Evolutionary conservation across 345 rosid genomes (phyloP).

Genomic region (Ricinus communis): DNA sequence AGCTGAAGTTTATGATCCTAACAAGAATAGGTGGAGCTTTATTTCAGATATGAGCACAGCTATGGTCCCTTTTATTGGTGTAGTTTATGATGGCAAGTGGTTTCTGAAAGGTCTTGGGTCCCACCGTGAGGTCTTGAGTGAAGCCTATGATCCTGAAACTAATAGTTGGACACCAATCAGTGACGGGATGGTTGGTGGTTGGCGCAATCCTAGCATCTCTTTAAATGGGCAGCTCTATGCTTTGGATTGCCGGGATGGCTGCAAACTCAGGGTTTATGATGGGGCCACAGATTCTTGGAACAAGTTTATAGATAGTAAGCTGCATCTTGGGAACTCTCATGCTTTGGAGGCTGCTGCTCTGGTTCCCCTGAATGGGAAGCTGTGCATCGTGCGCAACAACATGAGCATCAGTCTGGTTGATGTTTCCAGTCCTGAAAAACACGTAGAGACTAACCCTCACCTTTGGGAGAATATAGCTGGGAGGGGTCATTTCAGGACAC

Average conservation of each 20-base stretch:
- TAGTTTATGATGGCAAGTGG: conserved; percentile 85
- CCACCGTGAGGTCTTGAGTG: conserved; percentile 86
- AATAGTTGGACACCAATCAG: conserved; percentile 70
- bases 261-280: conserved; percentile 82
- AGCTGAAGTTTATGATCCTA: conserved; percentile 95
- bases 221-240: conserved; percentile 79
- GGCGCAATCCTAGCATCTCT: conserved; percentile 85
- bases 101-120: conserved; percentile 88
- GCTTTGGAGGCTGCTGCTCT: conserved; percentile 93
- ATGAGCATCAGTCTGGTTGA: conserved; percentile 94
- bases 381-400: conserved; percentile 90
- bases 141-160: conserved; percentile 76
- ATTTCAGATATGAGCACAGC: conserved; percentile 96
- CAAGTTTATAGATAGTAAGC: conserved; percentile 82
- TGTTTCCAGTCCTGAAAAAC: conserved; percentile 70
- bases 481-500: conserved; percentile 73
- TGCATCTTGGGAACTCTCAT: conserved; percentile 78
- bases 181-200: conserved; percentile 87
- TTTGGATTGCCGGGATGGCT: conserved; percentile 86
- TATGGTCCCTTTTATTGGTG: conserved; percentile 95
- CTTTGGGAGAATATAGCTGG: conserved; percentile 88
- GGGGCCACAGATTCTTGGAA: conserved; percentile 74
- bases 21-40: conserved; percentile 80
- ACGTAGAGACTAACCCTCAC: conserved; percentile 57
- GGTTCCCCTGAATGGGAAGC: conserved; percentile 76